phyloP scores from a whole-genome alignment of 805 yeast genomes.

The Ogataea dorogensis region DNA sequence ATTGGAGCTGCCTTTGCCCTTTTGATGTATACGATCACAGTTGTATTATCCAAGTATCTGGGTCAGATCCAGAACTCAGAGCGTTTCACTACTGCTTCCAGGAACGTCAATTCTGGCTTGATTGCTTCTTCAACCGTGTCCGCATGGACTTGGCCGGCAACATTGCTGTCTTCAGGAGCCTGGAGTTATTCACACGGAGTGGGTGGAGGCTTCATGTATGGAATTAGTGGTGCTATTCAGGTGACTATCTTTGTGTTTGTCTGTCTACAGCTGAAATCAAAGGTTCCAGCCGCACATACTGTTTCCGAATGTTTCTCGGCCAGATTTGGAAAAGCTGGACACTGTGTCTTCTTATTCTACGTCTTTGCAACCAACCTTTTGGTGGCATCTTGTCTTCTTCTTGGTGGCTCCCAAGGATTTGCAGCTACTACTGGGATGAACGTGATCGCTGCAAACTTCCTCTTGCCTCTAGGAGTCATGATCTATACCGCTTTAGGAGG shows the following conservation, averaged over 20 bases:
- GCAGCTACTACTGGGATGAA: slow-evolving; percentile 13
- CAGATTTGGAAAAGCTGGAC: slow-evolving; percentile 30
- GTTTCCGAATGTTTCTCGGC: slow-evolving; percentile 32
- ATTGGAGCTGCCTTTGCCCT: slow-evolving; percentile 33
- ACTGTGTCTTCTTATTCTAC: slow-evolving; percentile 11
- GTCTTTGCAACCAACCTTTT: slow-evolving; percentile 24
- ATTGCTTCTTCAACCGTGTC: slow-evolving; percentile 25
- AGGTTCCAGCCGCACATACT: slow-evolving; percentile 31
- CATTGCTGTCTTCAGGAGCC: slow-evolving; percentile 28
- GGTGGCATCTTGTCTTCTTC: slow-evolving; percentile 30
- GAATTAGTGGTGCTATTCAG: slow-evolving; percentile 28
- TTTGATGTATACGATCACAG: slow-evolving; percentile 28
- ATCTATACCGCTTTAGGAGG: slow-evolving; percentile 38
- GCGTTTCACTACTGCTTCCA: slow-evolving; percentile 26
- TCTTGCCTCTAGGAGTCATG: slow-evolving; percentile 36
- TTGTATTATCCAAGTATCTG: slow-evolving; percentile 16
- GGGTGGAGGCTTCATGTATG: slow-evolving; percentile 30
- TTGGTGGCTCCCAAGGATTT: slow-evolving; percentile 22
- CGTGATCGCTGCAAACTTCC: slow-evolving; percentile 26
- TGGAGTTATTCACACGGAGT: slow-evolving; percentile 27
- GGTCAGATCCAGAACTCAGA: slow-evolving; percentile 25
- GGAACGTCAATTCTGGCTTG: slow-evolving; percentile 20
- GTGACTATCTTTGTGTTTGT: slow-evolving; percentile 30
- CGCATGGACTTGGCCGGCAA: slow-evolving; percentile 33
- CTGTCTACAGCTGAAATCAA: slow-evolving; percentile 30